Percentiles rank a stretch among this genome's conserved stretches.
Conservation (phyloP, 192 early-diverging fungal genomes). For the Entophlyctis helioformis region DNA sequence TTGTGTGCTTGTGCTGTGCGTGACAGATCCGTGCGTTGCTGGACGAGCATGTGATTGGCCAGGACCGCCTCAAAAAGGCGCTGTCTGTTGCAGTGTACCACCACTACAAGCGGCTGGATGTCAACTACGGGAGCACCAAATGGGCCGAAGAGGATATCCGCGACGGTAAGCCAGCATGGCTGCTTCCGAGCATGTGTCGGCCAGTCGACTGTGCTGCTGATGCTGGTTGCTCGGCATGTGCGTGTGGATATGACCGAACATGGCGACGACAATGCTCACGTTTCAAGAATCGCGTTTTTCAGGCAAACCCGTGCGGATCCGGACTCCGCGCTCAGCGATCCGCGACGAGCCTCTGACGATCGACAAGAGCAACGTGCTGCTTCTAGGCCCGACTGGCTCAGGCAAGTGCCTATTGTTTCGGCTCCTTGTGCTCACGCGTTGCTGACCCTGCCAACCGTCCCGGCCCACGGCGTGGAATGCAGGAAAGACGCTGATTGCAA, state of each 20-base stretch:
- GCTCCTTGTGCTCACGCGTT: too few species aligned
- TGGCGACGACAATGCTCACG: too few species aligned
- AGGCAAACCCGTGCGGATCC: background rate
- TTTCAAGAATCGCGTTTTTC: background rate
- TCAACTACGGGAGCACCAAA: too few species aligned
- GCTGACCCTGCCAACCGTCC: too few species aligned
- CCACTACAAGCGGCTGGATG: slow-evolving; percentile 65
- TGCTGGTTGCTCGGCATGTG: too few species aligned
- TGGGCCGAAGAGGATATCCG: too few species aligned
- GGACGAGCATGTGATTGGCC: slow-evolving; percentile 81
- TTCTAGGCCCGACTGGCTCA: slow-evolving; percentile 78
- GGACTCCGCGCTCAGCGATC: background rate
- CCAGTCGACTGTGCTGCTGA: too few species aligned
- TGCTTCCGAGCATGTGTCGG: too few species aligned
- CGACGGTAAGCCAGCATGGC: too few species aligned
- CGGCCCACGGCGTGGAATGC: too few species aligned
- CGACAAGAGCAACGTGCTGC: slow-evolving; percentile 83
- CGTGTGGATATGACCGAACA: too few species aligned
- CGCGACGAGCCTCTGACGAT: slow-evolving; percentile 30
- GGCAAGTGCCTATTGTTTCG: slow-evolving; percentile 26
- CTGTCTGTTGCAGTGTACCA: slow-evolving; percentile 77
- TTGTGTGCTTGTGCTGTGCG: too few species aligned
- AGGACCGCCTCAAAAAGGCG: slow-evolving; percentile 70
- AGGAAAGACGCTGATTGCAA: slow-evolving; percentile 68
- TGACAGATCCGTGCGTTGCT: slow-evolving; percentile 23